These are phyloP conservation scores for Penicillium silybi DNA, from an alignment of 495 filamentous ascomycete genomes.

Conservation along the genomic window DNA sequence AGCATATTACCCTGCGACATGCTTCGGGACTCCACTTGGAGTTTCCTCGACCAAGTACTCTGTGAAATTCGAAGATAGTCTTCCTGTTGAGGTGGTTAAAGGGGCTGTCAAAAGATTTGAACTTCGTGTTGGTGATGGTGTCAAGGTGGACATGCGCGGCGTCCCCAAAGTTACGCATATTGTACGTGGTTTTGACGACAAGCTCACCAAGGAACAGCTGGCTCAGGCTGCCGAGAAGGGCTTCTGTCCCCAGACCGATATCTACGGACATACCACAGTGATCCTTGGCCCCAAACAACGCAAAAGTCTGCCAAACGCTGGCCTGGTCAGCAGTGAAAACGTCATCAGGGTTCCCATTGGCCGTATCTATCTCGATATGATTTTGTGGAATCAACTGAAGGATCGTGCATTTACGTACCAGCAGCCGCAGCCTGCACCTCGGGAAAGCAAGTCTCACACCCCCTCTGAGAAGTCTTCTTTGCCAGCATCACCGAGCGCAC, in stretches of 20 bases:
- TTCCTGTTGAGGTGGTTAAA: constrained; percentile 38
- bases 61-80: constrained; percentile 47
- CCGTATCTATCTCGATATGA: constrained; percentile 47
- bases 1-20: constrained; percentile 50
- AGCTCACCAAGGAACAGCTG: constrained; percentile 34
- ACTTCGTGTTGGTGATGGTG: constrained; percentile 44
- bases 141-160: constrained; percentile 48
- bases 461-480: constrained; percentile 40
- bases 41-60: constrained; percentile 36
- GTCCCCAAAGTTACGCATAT: constrained; percentile 45
- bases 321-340: constrained; percentile 26
- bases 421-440: constrained; percentile 14
- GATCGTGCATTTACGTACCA: constrained; percentile 37
- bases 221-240: constrained; percentile 21
- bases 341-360: constrained; percentile 42
- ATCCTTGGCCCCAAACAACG: constrained; percentile 45
- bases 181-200: constrained; percentile 41
- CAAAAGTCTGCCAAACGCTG: constrained; percentile 38
- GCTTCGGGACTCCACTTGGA: constrained; percentile 39
- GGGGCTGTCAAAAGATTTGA: constrained; percentile 46
- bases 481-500: constrained; percentile 40
- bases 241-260: constrained; percentile 38
- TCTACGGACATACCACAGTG: constrained; percentile 43
- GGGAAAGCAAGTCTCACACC: constrained; percentile 30
- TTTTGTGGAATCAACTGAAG: constrained; percentile 48